phyloP scores from a whole-genome alignment of 257 asterid species.

The Gentiana macrophylla region DNA sequence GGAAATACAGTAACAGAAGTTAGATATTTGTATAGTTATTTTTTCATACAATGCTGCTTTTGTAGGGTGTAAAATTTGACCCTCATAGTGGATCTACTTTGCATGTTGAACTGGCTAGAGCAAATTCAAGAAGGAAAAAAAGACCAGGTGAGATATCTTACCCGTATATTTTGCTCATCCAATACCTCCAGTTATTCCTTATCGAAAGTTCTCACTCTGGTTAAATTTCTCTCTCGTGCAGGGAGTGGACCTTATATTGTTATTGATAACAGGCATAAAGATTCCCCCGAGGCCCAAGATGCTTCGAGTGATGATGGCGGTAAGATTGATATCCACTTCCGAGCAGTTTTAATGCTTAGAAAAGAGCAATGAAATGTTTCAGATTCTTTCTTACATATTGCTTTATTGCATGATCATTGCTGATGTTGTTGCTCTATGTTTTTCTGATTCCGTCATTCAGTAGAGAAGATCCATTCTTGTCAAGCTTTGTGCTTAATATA shows the following conservation, averaged over 20 bases:
- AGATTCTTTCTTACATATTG: background rate
- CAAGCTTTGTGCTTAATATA: background rate
- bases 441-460: too few species aligned
- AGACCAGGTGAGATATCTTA: conserved; percentile 44
- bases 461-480: too few species aligned
- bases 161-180: background rate
- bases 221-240: conserved; percentile 20
- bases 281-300: conserved; percentile 38
- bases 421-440: background rate
- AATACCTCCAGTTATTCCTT: background rate
- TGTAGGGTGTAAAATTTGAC: conserved; percentile 80
- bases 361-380: background rate
- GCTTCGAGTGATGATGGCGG: conserved; percentile 88
- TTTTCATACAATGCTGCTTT: background rate
- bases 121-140: conserved; percentile 79
- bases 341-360: background rate
- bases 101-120: conserved; percentile 94
- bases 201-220: background rate
- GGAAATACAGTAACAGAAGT: background rate
- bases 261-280: conserved; percentile 60
- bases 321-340: conserved; percentile 6
- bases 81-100: conserved; percentile 85
- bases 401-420: background rate
- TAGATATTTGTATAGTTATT: background rate
- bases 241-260: conserved; percentile 96